phyloP scores from a whole-genome alignment of 768 basidiomycete species.

The Suillus lakei region DNA sequence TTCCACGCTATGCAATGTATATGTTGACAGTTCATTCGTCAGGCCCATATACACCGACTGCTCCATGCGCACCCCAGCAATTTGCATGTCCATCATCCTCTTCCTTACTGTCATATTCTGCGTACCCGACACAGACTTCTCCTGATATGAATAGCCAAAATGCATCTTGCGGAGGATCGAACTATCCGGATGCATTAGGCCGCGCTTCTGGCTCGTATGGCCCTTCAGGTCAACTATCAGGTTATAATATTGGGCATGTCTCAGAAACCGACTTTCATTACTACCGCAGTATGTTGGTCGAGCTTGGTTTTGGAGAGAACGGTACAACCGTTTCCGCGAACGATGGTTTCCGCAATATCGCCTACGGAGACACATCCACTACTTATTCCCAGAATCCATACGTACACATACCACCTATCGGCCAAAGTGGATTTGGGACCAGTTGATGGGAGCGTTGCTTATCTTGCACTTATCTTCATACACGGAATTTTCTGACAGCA shows the following conservation, averaged over 20 bases:
- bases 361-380: constrained; percentile 41
- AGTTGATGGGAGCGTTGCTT: constrained; percentile 15
- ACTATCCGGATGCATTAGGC: background rate
- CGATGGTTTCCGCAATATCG: constrained; percentile 28
- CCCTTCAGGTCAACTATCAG: background rate
- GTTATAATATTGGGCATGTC: constrained; percentile 38
- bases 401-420: constrained; percentile 27
- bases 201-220: background rate
- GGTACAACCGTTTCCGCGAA: constrained; percentile 29
- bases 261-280: constrained; percentile 71
- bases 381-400: constrained; percentile 39
- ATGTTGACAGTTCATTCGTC: constrained; percentile 15
- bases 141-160: constrained; percentile 1
- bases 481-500: background rate
- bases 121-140: background rate
- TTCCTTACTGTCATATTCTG: constrained; percentile 22
- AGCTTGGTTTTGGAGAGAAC: constrained; percentile 66
- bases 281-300: constrained; percentile 76
- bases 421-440: constrained; percentile 29
- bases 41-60: constrained; percentile 27
- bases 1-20: background rate
- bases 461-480: constrained; percentile 4
- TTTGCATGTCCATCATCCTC: constrained; percentile 16
- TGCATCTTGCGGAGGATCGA: background rate
- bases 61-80: constrained; percentile 29